A percentile compares a stretch with the other conserved stretches of the same genome.
phyloP scores from a whole-genome alignment of 495 filamentous ascomycete genomes.

The Evansstolkia leycettana region DNA sequence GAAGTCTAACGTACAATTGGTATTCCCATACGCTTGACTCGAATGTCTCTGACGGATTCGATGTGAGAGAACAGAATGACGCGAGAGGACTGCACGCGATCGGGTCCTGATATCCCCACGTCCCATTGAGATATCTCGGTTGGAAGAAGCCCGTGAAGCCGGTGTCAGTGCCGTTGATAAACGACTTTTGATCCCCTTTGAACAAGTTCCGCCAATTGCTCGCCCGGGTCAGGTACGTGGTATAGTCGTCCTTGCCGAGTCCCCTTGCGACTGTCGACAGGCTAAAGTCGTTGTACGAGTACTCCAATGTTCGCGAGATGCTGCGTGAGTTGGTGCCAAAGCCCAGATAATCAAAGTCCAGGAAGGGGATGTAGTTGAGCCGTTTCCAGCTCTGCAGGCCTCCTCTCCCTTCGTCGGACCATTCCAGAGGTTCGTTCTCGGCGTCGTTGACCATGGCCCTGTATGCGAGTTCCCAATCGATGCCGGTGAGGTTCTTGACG shows the following conservation, averaged over 20 bases:
- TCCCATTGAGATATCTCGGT: conserved; percentile 17
- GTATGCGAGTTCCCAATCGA: conserved; percentile 33
- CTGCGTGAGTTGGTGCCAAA: conserved; percentile 51
- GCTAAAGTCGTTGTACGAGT: conserved; percentile 54
- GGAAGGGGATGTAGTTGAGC: conserved; percentile 46
- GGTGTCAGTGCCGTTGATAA: conserved; percentile 28
- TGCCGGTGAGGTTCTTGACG: conserved; percentile 23
- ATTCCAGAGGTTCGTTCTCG: conserved; percentile 49
- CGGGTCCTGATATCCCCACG: conserved; percentile 19
- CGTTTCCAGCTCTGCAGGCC: conserved; percentile 47
- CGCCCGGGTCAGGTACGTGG: conserved; percentile 39
- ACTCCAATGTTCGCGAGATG: conserved; percentile 51
- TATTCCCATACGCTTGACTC: conserved; percentile 53
- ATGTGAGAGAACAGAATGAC: conserved; percentile 32
- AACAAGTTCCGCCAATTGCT: conserved; percentile 45
- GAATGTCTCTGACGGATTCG: conserved; percentile 45
- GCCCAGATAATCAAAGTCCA: conserved; percentile 49
- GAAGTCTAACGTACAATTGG: conserved; percentile 8
- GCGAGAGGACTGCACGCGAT: conserved; percentile 35
- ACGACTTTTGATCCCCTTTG: conserved; percentile 36
- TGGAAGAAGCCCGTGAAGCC: conserved; percentile 20
- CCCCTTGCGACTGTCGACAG: conserved; percentile 41
- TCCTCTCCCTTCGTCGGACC: conserved; percentile 47
- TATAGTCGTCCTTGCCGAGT: conserved; percentile 31
- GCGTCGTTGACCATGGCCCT: conserved; percentile 49